Evolutionary conservation across 2,329 filamentous ascomycete genomes (phyloP), one percentile per base, ranked within the genome.

Genomic region (Trichophyton benhamiae): DNA sequence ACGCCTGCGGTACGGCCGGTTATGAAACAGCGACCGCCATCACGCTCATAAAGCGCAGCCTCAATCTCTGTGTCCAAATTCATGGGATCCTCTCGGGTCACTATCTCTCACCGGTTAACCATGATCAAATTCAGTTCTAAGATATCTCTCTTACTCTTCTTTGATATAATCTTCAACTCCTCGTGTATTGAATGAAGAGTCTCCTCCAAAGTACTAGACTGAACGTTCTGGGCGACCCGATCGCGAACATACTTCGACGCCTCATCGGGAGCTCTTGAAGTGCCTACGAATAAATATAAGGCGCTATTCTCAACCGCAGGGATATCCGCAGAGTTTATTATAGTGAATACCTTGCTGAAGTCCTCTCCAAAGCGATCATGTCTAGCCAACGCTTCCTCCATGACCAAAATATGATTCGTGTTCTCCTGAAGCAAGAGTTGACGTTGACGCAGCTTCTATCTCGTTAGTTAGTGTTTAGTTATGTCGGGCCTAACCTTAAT

Each of bases 41-140:
- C 63, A 7, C 63, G 60, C 33, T 62, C 52, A 17, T 53, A 41
- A 25, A 65, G 20, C 48, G 58, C 62, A 58, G 63, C 58, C 30
- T 62, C 63, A 25, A 58, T 57, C 3, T 62, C 55, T 22, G 60
- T 52, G 15, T 57, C 42, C 7, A 62, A 36, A 27, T 53, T 27
- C 2, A 42, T 42, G 15, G 38, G 38, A 8, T 60, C 27, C 8
- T 60, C 52, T 11, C 52, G 57, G 25, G 20, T 55, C 38, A 62
- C 62, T 65, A 7, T 25, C 15, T 53, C n/a, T 3, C 15, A 42
- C 38, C 33, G 25, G 41, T 58, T 36, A 58, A 13, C 9, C 4
- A 15, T 7, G 13, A 38, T 17, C 52, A 25, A 25, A 25, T 25
- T 25, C 27, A 25, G 5, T 30, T 44, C 33, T 22, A 44, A 25